Evolutionary conservation across 2,329 filamentous ascomycete species (phyloP).

Genomic region (Nemania serpens): DNA sequence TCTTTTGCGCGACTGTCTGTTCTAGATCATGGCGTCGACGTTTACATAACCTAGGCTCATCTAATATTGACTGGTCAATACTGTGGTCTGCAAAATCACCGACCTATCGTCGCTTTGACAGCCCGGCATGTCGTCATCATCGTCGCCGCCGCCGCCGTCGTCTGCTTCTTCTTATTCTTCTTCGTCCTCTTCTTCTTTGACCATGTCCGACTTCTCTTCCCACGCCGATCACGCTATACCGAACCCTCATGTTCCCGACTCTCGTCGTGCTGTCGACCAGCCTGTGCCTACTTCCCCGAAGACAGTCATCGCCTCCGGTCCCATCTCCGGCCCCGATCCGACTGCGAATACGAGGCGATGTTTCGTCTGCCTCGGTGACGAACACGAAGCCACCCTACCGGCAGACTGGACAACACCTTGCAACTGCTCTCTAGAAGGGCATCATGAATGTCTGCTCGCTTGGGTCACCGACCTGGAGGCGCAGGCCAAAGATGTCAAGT

Average conservation of each 20-base stretch:
- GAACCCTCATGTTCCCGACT: neutral
- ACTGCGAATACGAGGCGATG: slow-evolving; percentile 50
- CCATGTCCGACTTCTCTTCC: neutral
- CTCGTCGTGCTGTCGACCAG: neutral
- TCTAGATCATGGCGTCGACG: slow-evolving; percentile 10
- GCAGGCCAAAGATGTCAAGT: slow-evolving; percentile 69
- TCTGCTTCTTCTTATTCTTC: no score
- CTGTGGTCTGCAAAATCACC: neutral
- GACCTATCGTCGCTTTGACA: neutral
- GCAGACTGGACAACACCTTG: slow-evolving; percentile 83
- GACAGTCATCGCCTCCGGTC: neutral
- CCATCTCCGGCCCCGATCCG: slow-evolving; percentile 23
- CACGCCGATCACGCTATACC: neutral
- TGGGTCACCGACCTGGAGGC: slow-evolving; percentile 92
- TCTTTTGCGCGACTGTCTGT: neutral
- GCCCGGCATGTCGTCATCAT: neutral
- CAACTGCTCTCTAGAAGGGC: slow-evolving; percentile 85
- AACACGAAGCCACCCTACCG: slow-evolving; percentile 54
- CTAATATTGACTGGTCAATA: neutral
- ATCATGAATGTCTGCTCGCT: slow-evolving; percentile 78
- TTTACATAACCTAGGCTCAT: neutral
- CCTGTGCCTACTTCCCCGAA: neutral
- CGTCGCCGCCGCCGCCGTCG: no score
- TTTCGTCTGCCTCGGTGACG: slow-evolving; percentile 67
- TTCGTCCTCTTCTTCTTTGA: slow-evolving; percentile 1